Evolutionary conservation across 176 grass and related monocot species (phyloP).

Genomic region (Oryza nivara): DNA sequence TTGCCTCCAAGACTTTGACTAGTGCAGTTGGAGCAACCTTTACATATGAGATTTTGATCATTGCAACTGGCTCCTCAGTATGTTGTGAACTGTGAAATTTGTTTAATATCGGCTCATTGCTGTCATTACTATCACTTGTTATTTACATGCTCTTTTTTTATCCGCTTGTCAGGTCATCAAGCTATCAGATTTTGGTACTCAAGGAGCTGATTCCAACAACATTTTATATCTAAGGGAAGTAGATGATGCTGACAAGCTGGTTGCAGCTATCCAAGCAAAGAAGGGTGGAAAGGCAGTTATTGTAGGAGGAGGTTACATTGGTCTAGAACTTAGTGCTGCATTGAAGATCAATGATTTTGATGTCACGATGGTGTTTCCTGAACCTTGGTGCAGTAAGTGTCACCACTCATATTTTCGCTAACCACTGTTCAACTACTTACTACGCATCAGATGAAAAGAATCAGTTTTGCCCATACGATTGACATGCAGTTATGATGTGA

Average conservation of each 20-base stretch:
- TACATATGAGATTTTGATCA: slow-evolving; percentile 82
- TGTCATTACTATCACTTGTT: slow-evolving; percentile 3
- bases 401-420: slow-evolving; percentile 18
- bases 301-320: slow-evolving; percentile 96
- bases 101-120: background rate
- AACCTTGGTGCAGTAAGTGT: slow-evolving; percentile 98
- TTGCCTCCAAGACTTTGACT: slow-evolving; percentile 72
- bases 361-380: slow-evolving; percentile 98
- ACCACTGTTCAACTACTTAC: background rate
- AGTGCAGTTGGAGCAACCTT: slow-evolving; percentile 78
- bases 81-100: slow-evolving; percentile 21
- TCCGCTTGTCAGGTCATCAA: slow-evolving; percentile 67
- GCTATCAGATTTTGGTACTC: slow-evolving; percentile 86
- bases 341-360: slow-evolving; percentile 82
- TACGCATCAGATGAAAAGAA: background rate
- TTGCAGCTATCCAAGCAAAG: slow-evolving; percentile 85
- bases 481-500: slow-evolving; percentile 1
- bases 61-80: slow-evolving; percentile 93
- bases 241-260: slow-evolving; percentile 85
- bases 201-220: slow-evolving; percentile 86
- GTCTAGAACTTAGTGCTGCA: slow-evolving; percentile 86
- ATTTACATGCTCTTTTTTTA: slow-evolving; percentile 10
- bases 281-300: slow-evolving; percentile 92
- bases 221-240: slow-evolving; percentile 92
- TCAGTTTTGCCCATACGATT: background rate